These are phyloP conservation scores for Triadica sebifera DNA, from an alignment of 345 rosid species.

Conservation along the genomic window DNA sequence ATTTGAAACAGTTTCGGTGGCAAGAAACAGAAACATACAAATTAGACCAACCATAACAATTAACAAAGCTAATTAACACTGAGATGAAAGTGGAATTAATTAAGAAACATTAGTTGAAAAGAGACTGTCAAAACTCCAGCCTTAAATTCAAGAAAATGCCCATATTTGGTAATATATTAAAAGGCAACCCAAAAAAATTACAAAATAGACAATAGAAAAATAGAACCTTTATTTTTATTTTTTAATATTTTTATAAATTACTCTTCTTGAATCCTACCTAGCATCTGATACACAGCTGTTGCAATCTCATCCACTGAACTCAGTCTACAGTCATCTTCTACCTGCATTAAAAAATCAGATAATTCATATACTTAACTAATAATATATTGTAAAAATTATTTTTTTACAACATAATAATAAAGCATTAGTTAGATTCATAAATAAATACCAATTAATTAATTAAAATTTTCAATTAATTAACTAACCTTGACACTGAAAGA, in stretches of 20 bases:
- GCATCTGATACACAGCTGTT: conserved; percentile 56
- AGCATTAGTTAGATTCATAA: too few species aligned
- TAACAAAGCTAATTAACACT: conserved; percentile 15
- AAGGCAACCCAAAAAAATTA: neutral
- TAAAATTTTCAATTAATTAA: neutral
- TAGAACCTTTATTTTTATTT: neutral
- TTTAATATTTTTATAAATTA: neutral
- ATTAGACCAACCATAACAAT: conserved; percentile 9
- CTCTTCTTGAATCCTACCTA: conserved; percentile 60
- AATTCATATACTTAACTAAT: too few species aligned
- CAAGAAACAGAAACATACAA: conserved; percentile 12
- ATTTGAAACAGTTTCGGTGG: neutral
- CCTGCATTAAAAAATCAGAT: conserved; percentile 38
- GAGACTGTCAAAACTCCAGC: conserved; percentile 23
- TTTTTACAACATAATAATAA: neutral
- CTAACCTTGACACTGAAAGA: conserved; percentile 75
- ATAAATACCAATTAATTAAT: neutral
- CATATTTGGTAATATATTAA: too few species aligned
- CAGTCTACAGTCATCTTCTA: conserved; percentile 77
- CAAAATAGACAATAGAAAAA: conserved; percentile 22
- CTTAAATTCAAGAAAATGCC: neutral
- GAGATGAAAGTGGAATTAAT: neutral
- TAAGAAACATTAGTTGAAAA: conserved; percentile 19
- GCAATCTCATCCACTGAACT: conserved; percentile 75
- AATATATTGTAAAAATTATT: neutral